Percentiles rank a stretch among this genome's conserved stretches.
These are phyloP conservation scores for Rhododendron molle DNA, from an alignment of 148 eudicot species.

Conservation along the genomic window DNA sequence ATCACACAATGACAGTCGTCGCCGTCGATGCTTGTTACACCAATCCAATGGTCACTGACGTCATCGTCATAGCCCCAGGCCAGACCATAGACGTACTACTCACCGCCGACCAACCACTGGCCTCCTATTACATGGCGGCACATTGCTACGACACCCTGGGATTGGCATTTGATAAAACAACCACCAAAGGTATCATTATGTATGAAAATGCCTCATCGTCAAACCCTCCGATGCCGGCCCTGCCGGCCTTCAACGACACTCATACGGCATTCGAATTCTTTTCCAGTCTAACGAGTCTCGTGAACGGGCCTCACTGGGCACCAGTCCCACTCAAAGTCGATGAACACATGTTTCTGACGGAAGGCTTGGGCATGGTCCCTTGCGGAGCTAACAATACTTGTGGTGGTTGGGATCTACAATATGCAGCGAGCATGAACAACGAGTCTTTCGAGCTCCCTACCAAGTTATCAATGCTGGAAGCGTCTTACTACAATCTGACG, in stretches of 20 bases:
- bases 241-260: constrained; percentile 62
- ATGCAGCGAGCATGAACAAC: constrained; percentile 63
- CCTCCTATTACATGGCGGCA: too few species aligned
- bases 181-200: constrained; percentile 49
- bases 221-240: constrained; percentile 33
- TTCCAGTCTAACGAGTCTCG: constrained; percentile 43
- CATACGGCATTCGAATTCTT: constrained; percentile 45
- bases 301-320: constrained; percentile 43
- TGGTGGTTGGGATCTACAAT: constrained; percentile 35
- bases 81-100: too few species aligned
- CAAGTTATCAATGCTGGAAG: constrained; percentile 44
- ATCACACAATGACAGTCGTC: too few species aligned
- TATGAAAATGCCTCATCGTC: constrained; percentile 22
- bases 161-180: constrained; percentile 29
- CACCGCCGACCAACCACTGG: too few species aligned
- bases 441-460: constrained; percentile 42
- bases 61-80: too few species aligned
- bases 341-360: constrained; percentile 55
- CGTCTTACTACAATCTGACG: constrained; percentile 27
- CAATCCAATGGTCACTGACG: too few species aligned
- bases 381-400: constrained; percentile 48
- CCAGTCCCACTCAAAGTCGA: constrained; percentile 35
- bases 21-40: too few species aligned
- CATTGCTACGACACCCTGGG: constrained; percentile 30
- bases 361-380: constrained; percentile 45